Evolutionary conservation across 805 yeast genomes (phyloP).

Genomic region (Lipomyces oligophaga): DNA sequence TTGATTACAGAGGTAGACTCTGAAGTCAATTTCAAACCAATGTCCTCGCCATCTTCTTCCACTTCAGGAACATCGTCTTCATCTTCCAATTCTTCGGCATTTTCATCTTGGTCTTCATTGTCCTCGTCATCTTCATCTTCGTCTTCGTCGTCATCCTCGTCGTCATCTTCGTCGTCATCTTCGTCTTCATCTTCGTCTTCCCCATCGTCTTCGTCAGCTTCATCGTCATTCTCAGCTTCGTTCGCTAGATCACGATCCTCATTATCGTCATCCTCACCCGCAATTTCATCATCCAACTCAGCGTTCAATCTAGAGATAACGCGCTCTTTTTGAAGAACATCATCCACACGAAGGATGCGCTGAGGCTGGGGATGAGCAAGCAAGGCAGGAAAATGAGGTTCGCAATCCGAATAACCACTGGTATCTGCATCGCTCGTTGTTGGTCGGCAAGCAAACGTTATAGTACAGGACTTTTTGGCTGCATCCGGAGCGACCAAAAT

Average conservation of each 20-base stretch:
- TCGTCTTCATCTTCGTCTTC: conserved; percentile 16
- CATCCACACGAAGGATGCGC: conserved; percentile 24
- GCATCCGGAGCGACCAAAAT: not conserved
- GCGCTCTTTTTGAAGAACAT: conserved; percentile 24
- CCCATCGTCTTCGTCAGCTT: conserved; percentile 2
- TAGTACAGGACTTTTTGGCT: conserved; percentile 1
- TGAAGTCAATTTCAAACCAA: not conserved
- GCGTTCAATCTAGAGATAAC: conserved; percentile 11
- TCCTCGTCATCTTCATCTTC: conserved; percentile 17
- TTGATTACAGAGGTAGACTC: not conserved
- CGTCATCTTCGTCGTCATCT: conserved; percentile 17
- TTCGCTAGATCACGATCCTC: conserved; percentile 5
- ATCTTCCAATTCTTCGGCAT: not conserved
- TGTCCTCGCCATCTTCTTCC: not conserved
- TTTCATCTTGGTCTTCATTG: conserved; percentile 8
- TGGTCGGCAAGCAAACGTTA: conserved; percentile 18
- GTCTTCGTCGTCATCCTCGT: conserved; percentile 12
- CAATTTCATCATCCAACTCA: conserved; percentile 24
- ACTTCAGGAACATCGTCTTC: too few relatives aligned
- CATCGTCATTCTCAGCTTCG: conserved; percentile 4
- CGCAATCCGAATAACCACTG: not conserved
- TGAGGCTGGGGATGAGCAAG: conserved; percentile 27
- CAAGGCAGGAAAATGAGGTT: not conserved
- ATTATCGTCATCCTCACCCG: conserved; percentile 15
- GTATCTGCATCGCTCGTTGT: not conserved